A percentile compares a stretch with the other conserved stretches of the same genome.
These are phyloP conservation scores for Lentinula sp. DNA, from an alignment of 768 basidiomycete genomes.

Conservation along the genomic window DNA sequence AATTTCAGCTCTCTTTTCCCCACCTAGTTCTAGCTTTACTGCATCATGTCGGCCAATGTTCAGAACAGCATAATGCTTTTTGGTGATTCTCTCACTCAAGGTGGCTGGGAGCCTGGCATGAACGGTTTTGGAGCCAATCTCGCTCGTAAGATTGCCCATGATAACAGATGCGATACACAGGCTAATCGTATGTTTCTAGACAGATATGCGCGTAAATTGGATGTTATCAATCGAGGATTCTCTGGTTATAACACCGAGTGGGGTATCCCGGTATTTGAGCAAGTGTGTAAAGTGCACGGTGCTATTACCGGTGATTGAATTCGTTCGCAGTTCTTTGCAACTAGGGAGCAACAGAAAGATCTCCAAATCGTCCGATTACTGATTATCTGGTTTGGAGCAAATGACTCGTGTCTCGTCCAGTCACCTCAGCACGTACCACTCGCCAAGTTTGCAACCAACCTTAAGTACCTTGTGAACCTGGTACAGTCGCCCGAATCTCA, in stretches of 20 bases:
- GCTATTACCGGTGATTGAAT: neutral
- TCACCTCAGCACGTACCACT: constrained; percentile 76
- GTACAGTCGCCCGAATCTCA: constrained; percentile 57
- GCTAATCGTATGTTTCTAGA: constrained; percentile 33
- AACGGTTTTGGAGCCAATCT: constrained; percentile 66
- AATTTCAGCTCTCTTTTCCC: constrained; percentile 3
- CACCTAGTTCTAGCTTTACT: neutral
- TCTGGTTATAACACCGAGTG: constrained; percentile 86
- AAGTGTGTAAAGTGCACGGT: constrained; percentile 35
- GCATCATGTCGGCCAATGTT: constrained; percentile 47
- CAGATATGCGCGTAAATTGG: constrained; percentile 72
- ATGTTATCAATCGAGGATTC: constrained; percentile 82
- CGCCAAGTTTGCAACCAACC: constrained; percentile 54
- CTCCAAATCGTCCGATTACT: constrained; percentile 65
- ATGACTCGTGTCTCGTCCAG: constrained; percentile 69
- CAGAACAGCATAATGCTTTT: constrained; percentile 71
- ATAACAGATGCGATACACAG: neutral
- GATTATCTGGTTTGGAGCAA: constrained; percentile 86
- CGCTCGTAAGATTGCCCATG: constrained; percentile 39
- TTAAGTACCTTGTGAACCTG: constrained; percentile 54
- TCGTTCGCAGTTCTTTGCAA: constrained; percentile 44
- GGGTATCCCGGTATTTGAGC: constrained; percentile 74
- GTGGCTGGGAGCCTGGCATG: constrained; percentile 42
- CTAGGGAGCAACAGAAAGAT: constrained; percentile 35
- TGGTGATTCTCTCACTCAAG: constrained; percentile 80